Conservation (phyloP, 805 yeast species). For the Ogataea pignaliae region DNA sequence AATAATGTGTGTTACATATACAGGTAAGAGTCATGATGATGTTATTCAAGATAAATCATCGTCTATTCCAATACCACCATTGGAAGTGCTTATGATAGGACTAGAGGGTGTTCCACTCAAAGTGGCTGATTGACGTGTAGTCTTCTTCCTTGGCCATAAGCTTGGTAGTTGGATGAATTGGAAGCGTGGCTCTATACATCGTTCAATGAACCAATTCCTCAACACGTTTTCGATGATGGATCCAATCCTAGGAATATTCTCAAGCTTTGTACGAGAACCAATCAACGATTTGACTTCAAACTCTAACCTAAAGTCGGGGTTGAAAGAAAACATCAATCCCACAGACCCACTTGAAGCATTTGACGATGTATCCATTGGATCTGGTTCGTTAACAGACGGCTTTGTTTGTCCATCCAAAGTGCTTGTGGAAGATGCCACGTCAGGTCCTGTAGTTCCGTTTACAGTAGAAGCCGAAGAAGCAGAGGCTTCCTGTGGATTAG, state of each 20-base stretch:
- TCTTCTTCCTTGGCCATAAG: conserved; percentile 73
- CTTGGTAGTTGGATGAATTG: conserved; percentile 83
- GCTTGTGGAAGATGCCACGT: background rate
- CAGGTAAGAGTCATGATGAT: background rate
- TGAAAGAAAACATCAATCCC: conserved; percentile 81
- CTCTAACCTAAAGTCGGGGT: conserved; percentile 87
- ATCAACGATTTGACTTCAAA: conserved; percentile 84
- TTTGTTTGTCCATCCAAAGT: conserved; percentile 1
- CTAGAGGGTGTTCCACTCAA: conserved; percentile 1
- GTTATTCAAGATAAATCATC: conserved; percentile 11
- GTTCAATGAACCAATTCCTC: conserved; percentile 84
- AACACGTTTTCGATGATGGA: conserved; percentile 77
- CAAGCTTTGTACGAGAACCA: conserved; percentile 88
- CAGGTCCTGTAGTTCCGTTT: background rate
- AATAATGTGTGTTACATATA: background rate
- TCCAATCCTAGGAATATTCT: conserved; percentile 88
- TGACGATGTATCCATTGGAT: background rate
- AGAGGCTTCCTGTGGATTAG: background rate
- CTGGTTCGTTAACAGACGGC: background rate
- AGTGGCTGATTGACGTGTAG: conserved; percentile 39
- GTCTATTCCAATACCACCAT: conserved; percentile 3
- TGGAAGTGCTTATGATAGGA: background rate
- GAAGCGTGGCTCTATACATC: conserved; percentile 91
- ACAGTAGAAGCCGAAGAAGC: background rate
- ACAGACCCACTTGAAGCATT: conserved; percentile 31